Conservation (phyloP, 2,329 filamentous ascomycete species). For the Fusarium nodosum region DNA sequence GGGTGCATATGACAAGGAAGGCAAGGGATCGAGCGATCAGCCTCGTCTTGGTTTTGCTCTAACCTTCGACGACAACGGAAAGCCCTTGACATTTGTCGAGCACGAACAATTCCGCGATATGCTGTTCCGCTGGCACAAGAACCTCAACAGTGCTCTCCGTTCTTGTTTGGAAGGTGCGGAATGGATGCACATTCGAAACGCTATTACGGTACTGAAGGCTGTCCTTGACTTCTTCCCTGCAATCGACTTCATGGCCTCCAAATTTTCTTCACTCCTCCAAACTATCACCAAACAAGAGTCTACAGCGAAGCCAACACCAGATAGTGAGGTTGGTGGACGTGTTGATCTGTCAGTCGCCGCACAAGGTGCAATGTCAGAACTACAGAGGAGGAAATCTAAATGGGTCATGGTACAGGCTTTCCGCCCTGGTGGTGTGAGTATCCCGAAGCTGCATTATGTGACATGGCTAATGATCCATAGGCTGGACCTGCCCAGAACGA, state of each 20-base stretch:
- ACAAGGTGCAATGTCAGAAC: constrained; percentile 76
- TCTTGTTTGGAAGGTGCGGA: constrained; percentile 84
- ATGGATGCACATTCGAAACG: constrained; percentile 98
- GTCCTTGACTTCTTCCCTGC: constrained; percentile 87
- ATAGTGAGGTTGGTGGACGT: constrained; percentile 70
- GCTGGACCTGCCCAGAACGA: constrained; percentile 50
- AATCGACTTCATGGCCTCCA: constrained; percentile 86
- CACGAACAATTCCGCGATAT: constrained; percentile 89
- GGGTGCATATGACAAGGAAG: constrained; percentile 87
- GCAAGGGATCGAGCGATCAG: constrained; percentile 63
- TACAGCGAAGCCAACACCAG: constrained; percentile 61
- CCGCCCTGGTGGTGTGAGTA: constrained; percentile 71
- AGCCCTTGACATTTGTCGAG: constrained; percentile 78
- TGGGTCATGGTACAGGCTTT: constrained; percentile 85
- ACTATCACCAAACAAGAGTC: constrained; percentile 74
- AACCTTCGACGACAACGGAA: constrained; percentile 74
- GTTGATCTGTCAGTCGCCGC: constrained; percentile 83
- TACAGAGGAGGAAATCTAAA: constrained; percentile 74
- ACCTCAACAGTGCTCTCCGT: constrained; percentile 83
- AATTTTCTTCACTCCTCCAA: constrained; percentile 73
- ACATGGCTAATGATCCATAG: constrained; percentile 46
- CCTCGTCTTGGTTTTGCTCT: constrained; percentile 83
- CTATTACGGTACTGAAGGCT: constrained; percentile 87
- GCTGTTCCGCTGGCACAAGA: constrained; percentile 91
- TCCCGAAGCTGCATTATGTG: not conserved